Evolutionary conservation across 2,329 filamentous ascomycete genomes (phyloP).

Genomic region (Aspergillus ustus): DNA sequence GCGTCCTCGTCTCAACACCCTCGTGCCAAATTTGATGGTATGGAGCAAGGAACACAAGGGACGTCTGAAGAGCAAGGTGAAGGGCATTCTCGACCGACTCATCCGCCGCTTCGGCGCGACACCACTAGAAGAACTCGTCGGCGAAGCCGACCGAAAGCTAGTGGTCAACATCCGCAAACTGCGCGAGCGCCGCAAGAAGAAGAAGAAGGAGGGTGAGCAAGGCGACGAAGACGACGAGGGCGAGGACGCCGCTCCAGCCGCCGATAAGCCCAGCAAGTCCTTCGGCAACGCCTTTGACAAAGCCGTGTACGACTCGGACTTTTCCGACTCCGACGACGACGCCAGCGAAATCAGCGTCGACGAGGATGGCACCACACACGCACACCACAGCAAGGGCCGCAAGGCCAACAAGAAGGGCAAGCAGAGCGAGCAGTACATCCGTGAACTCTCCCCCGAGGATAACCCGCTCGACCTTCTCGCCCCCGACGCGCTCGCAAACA

Average conservation of each 20-base stretch:
- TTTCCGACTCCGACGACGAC: conserved; percentile 79
- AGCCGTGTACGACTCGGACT: conserved; percentile 76
- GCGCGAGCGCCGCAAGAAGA: conserved; percentile 86
- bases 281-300: conserved; percentile 30
- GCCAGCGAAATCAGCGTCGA: conserved; percentile 49
- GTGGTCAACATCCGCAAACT: conserved; percentile 95
- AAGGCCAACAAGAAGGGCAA: conserved; percentile 52
- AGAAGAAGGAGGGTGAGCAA: conserved; percentile 71
- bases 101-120: conserved; percentile 88
- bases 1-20: conserved; percentile 72
- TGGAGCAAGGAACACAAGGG: conserved; percentile 99
- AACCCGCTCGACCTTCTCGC: conserved; percentile 94
- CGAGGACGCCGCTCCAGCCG: conserved; percentile 52
- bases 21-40: conserved; percentile 88
- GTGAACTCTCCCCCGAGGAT: conserved; percentile 78
- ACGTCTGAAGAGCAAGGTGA: conserved; percentile 95
- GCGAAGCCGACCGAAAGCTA: conserved; percentile 85
- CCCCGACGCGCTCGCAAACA: conserved; percentile 85
- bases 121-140: conserved; percentile 76
- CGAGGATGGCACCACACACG: conserved; percentile 38
- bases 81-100: conserved; percentile 95
- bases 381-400: conserved; percentile 48
- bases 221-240: conserved; percentile 62
- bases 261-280: conserved; percentile 22
- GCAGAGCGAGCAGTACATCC: conserved; percentile 73